A percentile compares a stretch with the other conserved stretches of the same genome.
Evolutionary conservation across 306 rosid genomes (phyloP).

Genomic region (Pyrus bretschneideri): DNA sequence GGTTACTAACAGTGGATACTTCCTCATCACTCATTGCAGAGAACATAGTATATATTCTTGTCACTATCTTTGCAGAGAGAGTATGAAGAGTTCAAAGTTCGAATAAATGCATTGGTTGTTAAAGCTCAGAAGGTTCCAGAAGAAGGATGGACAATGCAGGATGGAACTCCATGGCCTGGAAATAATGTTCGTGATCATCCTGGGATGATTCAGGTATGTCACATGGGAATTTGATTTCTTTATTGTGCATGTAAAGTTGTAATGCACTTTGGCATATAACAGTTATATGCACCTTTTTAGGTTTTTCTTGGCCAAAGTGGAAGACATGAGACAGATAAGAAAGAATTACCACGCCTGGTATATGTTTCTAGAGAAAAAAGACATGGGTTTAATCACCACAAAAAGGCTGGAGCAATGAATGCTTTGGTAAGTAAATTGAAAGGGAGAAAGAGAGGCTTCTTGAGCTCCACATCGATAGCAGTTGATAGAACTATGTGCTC

Average conservation of each 20-base stretch:
- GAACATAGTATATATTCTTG: neutral
- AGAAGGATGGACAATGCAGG: slow-evolving; percentile 78
- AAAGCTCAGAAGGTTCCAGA: slow-evolving; percentile 62
- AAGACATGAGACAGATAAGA: slow-evolving; percentile 43
- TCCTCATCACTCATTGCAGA: neutral
- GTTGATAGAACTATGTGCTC: neutral
- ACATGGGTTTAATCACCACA: slow-evolving; percentile 54
- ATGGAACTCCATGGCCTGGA: slow-evolving; percentile 77
- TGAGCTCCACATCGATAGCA: neutral
- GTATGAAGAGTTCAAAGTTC: slow-evolving; percentile 65
- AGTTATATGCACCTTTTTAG: slow-evolving; percentile 16
- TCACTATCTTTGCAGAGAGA: slow-evolving; percentile 43
- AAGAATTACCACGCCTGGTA: slow-evolving; percentile 53
- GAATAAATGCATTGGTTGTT: slow-evolving; percentile 56
- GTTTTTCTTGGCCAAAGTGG: slow-evolving; percentile 54
- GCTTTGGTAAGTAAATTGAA: slow-evolving; percentile 40
- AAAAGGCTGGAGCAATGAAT: slow-evolving; percentile 69
- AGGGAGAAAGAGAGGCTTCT: neutral
- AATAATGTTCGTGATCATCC: slow-evolving; percentile 52
- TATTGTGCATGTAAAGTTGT: neutral
- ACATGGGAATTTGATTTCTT: neutral
- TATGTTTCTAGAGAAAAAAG: slow-evolving; percentile 74
- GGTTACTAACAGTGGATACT: neutral
- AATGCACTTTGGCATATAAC: slow-evolving; percentile 7
- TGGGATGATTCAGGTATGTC: slow-evolving; percentile 63